A percentile compares a stretch with the other conserved stretches of the same genome.
Conservation (phyloP, 257 asterid species). For the Oldenlandia corymbosa region DNA sequence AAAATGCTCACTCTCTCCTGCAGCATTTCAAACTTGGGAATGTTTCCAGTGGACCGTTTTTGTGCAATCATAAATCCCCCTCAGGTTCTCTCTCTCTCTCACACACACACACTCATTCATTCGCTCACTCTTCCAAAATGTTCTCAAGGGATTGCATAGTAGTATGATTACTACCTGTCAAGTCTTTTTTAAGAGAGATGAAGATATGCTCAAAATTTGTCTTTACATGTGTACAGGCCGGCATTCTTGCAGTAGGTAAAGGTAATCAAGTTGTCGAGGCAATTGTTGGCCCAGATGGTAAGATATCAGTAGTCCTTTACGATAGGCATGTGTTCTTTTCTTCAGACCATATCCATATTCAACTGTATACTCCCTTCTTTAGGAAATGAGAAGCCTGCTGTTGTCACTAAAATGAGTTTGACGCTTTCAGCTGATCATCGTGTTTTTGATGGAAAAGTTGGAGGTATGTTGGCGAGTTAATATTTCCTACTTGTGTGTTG, state of each 20-base stretch:
- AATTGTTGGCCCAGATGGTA: constrained; percentile 75
- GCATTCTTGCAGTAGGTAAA: constrained; percentile 96
- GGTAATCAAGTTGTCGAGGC: constrained; percentile 94
- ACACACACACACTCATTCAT: constrained; percentile 7
- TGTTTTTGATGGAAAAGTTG: constrained; percentile 92
- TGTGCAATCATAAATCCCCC: constrained; percentile 99
- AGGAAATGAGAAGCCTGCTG: constrained; percentile 81
- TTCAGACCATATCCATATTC: constrained; percentile 2
- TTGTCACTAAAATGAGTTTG: constrained; percentile 73
- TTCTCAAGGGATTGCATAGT: neutral
- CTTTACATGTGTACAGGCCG: constrained; percentile 55
- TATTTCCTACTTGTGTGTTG: neutral
- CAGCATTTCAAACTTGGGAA: constrained; percentile 99
- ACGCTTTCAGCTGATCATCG: constrained; percentile 96
- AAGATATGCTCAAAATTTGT: constrained; percentile 15
- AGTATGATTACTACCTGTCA: neutral
- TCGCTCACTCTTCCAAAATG: neutral
- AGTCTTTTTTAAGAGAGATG: neutral
- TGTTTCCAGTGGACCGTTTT: constrained; percentile 94
- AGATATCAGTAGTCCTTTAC: constrained; percentile 13
- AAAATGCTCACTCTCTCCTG: constrained; percentile 20
- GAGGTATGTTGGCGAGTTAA: constrained; percentile 60
- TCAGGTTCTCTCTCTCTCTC: constrained; percentile 58
- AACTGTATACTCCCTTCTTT: constrained; percentile 27
- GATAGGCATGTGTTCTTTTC: neutral